phyloP scores from a whole-genome alignment of 805 yeast species.

The Candida odintsovae region DNA sequence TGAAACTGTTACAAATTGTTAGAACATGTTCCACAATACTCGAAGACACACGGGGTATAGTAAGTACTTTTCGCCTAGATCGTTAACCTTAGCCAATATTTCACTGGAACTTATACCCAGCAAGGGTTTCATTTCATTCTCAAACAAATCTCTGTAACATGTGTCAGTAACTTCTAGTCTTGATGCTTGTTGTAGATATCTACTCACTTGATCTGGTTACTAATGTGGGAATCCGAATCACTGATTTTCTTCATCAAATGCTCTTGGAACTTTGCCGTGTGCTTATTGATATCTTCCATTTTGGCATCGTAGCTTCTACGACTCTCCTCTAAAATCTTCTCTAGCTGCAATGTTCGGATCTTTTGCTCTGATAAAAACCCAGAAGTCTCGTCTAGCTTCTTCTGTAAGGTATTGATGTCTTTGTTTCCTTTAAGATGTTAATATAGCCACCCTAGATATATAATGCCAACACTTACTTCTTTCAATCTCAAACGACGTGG shows the following conservation, averaged over 20 bases:
- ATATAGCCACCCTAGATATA: slow-evolving; percentile 6
- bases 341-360: slow-evolving; percentile 28
- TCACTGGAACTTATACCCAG: background rate
- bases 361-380: slow-evolving; percentile 44
- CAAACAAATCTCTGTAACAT: background rate
- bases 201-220: background rate
- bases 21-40: slow-evolving; percentile 10
- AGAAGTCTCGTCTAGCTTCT: slow-evolving; percentile 36
- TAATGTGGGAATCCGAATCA: background rate
- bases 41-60: slow-evolving; percentile 17
- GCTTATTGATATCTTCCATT: slow-evolving; percentile 1
- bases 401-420: slow-evolving; percentile 30
- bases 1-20: slow-evolving; percentile 5
- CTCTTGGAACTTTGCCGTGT: slow-evolving; percentile 1
- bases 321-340: slow-evolving; percentile 15
- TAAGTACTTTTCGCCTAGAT: slow-evolving; percentile 2
- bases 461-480: slow-evolving; percentile 7
- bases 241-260: slow-evolving; percentile 2
- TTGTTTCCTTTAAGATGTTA: slow-evolving; percentile 22
- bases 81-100: background rate
- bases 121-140: background rate
- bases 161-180: background rate
- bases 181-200: background rate
- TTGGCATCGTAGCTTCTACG: slow-evolving; percentile 16
- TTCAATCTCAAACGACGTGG: slow-evolving; percentile 18